Percentiles rank a stretch among this genome's conserved stretches.
phyloP scores from a whole-genome alignment of 2,329 filamentous ascomycete genomes.

The Pseudopyricularia javanii region DNA sequence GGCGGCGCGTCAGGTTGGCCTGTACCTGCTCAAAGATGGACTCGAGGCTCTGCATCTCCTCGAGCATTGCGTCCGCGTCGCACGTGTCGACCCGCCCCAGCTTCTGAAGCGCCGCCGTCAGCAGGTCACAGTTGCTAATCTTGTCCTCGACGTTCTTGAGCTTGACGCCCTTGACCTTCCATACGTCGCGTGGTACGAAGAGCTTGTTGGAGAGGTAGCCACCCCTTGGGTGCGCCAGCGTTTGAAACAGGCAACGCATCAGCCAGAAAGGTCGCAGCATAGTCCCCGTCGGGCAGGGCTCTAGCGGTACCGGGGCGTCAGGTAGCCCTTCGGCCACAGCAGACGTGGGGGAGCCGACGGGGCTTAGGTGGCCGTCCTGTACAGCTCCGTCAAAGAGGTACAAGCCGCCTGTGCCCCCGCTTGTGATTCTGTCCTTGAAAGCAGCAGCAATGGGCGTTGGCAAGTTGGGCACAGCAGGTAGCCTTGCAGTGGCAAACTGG shows the following conservation, averaged over 20 bases:
- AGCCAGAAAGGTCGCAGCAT: slow-evolving; percentile 95
- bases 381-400: slow-evolving; percentile 79
- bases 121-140: slow-evolving; percentile 76
- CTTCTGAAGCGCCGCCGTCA: slow-evolving; percentile 80
- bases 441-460: slow-evolving; percentile 56
- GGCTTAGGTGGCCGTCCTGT: slow-evolving; percentile 46
- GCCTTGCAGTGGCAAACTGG: slow-evolving; percentile 42
- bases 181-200: slow-evolving; percentile 85
- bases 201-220: slow-evolving; percentile 86
- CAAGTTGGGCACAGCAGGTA: slow-evolving; percentile 46
- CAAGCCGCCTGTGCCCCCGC: slow-evolving; percentile 52
- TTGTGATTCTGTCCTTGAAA: slow-evolving; percentile 45
- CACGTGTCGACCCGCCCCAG: slow-evolving; percentile 74
- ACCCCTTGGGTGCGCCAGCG: slow-evolving; percentile 78
- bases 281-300: slow-evolving; percentile 82
- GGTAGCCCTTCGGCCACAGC: slow-evolving; percentile 21
- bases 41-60: slow-evolving; percentile 89
- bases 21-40: slow-evolving; percentile 79
- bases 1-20: slow-evolving; percentile 60
- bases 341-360: slow-evolving; percentile 47
- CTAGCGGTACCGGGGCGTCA: slow-evolving; percentile 65
- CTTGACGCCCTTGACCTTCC: slow-evolving; percentile 89
- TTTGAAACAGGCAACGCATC: slow-evolving; percentile 89
- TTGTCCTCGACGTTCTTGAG: slow-evolving; percentile 89
- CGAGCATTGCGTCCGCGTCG: slow-evolving; percentile 82